A percentile compares a stretch with the other conserved stretches of the same genome.
Conservation (phyloP, 2,329 filamentous ascomycete genomes). For the Claviceps purpurea region DNA sequence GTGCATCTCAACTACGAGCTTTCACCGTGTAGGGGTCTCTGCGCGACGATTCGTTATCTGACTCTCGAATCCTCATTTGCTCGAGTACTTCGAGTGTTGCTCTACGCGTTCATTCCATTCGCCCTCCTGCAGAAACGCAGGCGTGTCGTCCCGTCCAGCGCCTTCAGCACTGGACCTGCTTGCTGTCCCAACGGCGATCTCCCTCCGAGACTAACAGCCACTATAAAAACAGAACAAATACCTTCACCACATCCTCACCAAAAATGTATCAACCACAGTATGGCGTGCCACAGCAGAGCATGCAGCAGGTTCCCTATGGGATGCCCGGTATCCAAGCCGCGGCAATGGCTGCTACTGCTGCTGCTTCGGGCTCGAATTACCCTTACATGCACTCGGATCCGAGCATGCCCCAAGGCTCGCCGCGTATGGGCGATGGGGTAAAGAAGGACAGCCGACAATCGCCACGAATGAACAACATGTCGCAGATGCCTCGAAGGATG, state of each 20-base stretch:
- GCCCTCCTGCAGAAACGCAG: conserved; percentile 4
- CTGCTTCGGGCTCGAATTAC: conserved; percentile 70
- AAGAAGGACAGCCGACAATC: conserved; percentile 63
- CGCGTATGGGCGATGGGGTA: conserved; percentile 63
- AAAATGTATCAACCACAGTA: conserved; percentile 72
- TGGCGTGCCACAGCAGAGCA: conserved; percentile 56
- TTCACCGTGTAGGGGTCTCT: conserved; percentile 13
- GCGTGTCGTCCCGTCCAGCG: conserved; percentile 1
- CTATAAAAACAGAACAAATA: conserved; percentile 15
- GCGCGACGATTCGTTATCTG: conserved; percentile 12
- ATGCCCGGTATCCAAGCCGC: conserved; percentile 78
- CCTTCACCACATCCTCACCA: conserved; percentile 27
- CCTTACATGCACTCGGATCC: conserved; percentile 61
- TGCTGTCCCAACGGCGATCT: neutral
- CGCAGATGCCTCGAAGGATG: conserved; percentile 54
- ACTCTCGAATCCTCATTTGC: conserved; percentile 5
- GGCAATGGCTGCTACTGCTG: conserved; percentile 83
- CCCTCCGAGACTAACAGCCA: neutral
- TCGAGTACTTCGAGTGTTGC: conserved; percentile 5
- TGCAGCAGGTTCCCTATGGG: conserved; percentile 55
- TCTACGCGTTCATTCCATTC: conserved; percentile 9
- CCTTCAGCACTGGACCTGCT: neutral
- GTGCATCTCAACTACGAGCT: conserved; percentile 18
- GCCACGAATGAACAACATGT: conserved; percentile 54
- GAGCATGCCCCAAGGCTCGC: conserved; percentile 57